Base-by-base conservation (phyloP, 225 moss, liverwort and hornwort species). In the Thuidium tamariscinum region DNA sequence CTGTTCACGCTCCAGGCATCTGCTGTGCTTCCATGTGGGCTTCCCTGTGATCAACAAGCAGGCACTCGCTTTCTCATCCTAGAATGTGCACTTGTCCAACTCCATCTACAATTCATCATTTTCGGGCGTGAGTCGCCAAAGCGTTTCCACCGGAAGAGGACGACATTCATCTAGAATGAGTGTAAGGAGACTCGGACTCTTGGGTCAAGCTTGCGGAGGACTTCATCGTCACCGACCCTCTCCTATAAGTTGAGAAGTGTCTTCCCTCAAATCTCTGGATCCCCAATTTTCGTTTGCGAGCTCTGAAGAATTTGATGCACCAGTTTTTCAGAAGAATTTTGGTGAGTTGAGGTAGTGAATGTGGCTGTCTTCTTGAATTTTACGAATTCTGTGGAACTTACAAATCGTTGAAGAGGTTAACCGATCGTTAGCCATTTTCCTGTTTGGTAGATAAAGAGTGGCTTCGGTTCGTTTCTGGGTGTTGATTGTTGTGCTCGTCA, bases 51-150 rank as follows among this genome's bases (percentile, higher is more conserved):
- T 27, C 17, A 30, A 49, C 62, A 74, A 74, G 51, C 51, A 51
- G 4, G 19, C 37, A 4, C 14, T 20, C 32, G 17, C 83, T 66
- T 49, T 39, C 23, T 81, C 87, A 56, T 76, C 76, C 59, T 5
- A 15, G 22, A 21, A 7, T 18, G 2, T 59, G 20, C 41, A 65
- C 20, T 26, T 12, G 2, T 12, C 10, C 44, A 21, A 42, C 44
- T 22, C 11, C 61, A 36, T 49, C 64, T 1, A 20, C 30, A 30
- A 2, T 81, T 48, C 54, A 34, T 78, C 73, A 34, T 83, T 34
- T 2, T 6, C n/a, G n/a, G n/a, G n/a, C n/a, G n/a, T n/a, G n/a
- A n/a, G n/a, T 26, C 5, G 9, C 2, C 13, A 1, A 10, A 2
- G 14, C 8, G 0, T 23, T 44, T 37, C 10, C 1, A 9, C 30